A percentile compares a stretch with the other conserved stretches of the same genome.
Evolutionary conservation across 2,329 filamentous ascomycete genomes (phyloP).

Genomic region (Chaetomium olivaceum): DNA sequence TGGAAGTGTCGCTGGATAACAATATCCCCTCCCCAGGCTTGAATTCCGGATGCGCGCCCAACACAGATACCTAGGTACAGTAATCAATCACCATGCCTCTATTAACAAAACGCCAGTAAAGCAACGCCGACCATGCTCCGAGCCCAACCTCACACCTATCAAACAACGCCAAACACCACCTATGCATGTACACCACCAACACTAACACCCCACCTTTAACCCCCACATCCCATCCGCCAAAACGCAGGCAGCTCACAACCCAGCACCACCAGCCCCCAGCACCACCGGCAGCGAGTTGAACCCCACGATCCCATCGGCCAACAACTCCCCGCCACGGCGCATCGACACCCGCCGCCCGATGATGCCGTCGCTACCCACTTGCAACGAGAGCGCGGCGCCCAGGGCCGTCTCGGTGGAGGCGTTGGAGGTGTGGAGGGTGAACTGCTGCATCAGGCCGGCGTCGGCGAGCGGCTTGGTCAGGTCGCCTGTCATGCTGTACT

Average conservation of each 20-base stretch:
- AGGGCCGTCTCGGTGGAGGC: conserved; percentile 23
- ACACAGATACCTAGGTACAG: too few relatives aligned
- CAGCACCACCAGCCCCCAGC: neutral
- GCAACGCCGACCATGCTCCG: too few relatives aligned
- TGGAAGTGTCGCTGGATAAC: too few relatives aligned
- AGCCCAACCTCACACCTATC: too few relatives aligned
- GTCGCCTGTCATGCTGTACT: conserved; percentile 29
- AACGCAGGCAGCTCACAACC: neutral
- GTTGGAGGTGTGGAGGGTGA: conserved; percentile 20
- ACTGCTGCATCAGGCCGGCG: conserved; percentile 31
- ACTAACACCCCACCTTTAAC: neutral
- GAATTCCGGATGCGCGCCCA: too few relatives aligned
- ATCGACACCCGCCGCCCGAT: conserved; percentile 35
- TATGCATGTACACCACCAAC: neutral
- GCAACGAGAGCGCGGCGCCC: conserved; percentile 23
- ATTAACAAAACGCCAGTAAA: neutral
- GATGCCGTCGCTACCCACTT: conserved; percentile 32
- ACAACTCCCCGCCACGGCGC: conserved; percentile 18
- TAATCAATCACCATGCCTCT: too few relatives aligned
- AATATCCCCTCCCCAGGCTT: too few relatives aligned
- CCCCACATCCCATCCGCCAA: too few relatives aligned
- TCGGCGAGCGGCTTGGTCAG: conserved; percentile 29
- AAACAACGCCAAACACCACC: neutral
- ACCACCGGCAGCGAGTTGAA: conserved; percentile 27
- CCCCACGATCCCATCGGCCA: conserved; percentile 35